Conservation (phyloP, 495 filamentous ascomycete species). For the Neurospora cerealis region DNA sequence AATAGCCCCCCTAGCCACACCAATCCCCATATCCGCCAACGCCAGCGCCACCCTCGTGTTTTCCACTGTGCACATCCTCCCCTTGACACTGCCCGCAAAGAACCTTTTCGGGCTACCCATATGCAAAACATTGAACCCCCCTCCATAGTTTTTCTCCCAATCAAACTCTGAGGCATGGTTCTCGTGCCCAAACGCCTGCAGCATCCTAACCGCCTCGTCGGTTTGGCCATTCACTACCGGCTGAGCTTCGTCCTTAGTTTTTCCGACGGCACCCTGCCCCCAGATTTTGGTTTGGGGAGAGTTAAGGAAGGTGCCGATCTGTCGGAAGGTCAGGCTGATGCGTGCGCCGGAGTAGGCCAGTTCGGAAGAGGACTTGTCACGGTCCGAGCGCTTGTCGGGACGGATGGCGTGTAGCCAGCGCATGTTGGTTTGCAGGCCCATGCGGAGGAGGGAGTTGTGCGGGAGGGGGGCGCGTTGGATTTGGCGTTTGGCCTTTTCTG, state of each 20-base stretch:
- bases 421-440: slow-evolving; percentile 74
- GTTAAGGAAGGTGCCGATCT: slow-evolving; percentile 77
- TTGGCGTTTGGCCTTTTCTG: slow-evolving; percentile 16
- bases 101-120: slow-evolving; percentile 44
- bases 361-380: slow-evolving; percentile 59
- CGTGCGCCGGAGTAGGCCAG: slow-evolving; percentile 62
- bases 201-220: slow-evolving; percentile 54
- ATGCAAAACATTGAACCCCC: slow-evolving; percentile 83
- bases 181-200: slow-evolving; percentile 75
- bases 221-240: slow-evolving; percentile 59
- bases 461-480: slow-evolving; percentile 63
- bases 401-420: slow-evolving; percentile 85
- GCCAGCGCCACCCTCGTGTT: slow-evolving; percentile 49
- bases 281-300: slow-evolving; percentile 58
- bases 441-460: slow-evolving; percentile 77
- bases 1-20: slow-evolving; percentile 40
- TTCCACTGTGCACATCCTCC: slow-evolving; percentile 21
- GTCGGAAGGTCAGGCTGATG: slow-evolving; percentile 87
- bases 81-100: slow-evolving; percentile 39
- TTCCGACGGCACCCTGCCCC: slow-evolving; percentile 79
- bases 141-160: slow-evolving; percentile 70
- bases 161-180: slow-evolving; percentile 76
- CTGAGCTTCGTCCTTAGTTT: slow-evolving; percentile 46
- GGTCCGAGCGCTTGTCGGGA: slow-evolving; percentile 63
- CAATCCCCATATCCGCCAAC: slow-evolving; percentile 49